Conservation (phyloP, 2,329 filamentous ascomycete genomes). For the Gliomastix tumulicola region DNA sequence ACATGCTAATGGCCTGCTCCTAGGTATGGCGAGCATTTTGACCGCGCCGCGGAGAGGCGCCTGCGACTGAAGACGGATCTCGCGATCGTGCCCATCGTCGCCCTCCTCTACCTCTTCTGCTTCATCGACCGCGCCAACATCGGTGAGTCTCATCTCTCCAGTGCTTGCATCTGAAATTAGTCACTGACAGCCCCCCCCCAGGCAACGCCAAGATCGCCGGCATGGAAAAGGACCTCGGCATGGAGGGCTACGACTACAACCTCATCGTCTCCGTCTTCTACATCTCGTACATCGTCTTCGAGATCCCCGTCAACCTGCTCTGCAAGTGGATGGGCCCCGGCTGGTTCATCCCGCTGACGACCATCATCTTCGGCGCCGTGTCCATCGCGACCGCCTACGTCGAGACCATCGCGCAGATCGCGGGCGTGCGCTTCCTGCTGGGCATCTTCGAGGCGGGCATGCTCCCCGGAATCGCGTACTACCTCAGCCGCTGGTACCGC, state of each 20-base stretch:
- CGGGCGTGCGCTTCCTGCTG: conserved; percentile 59
- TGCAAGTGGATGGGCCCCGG: conserved; percentile 68
- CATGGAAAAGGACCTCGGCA: conserved; percentile 51
- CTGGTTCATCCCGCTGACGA: conserved; percentile 60
- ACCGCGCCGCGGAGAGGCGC: conserved; percentile 45
- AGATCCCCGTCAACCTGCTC: conserved; percentile 60
- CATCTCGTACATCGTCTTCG: conserved; percentile 65
- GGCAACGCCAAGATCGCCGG: conserved; percentile 64
- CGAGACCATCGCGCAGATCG: conserved; percentile 39
- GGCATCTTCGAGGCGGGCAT: conserved; percentile 68
- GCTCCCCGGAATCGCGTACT: conserved; percentile 69
- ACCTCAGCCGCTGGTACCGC: conserved; percentile 66
- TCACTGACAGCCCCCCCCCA: conserved; percentile 14
- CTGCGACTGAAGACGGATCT: conserved; percentile 58
- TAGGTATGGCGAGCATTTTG: conserved; percentile 48
- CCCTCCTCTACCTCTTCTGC: conserved; percentile 45
- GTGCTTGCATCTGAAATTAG: too few species aligned
- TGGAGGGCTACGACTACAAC: conserved; percentile 63
- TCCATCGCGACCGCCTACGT: conserved; percentile 64
- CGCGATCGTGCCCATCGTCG: conserved; percentile 55
- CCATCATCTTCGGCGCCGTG: conserved; percentile 54
- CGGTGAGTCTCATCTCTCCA: too few species aligned
- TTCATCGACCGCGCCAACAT: conserved; percentile 65
- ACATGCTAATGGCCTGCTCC: background rate
- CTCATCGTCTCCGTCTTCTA: conserved; percentile 62